phyloP scores from a whole-genome alignment of 2,329 filamentous ascomycete genomes.

The Penicillium sp. region DNA sequence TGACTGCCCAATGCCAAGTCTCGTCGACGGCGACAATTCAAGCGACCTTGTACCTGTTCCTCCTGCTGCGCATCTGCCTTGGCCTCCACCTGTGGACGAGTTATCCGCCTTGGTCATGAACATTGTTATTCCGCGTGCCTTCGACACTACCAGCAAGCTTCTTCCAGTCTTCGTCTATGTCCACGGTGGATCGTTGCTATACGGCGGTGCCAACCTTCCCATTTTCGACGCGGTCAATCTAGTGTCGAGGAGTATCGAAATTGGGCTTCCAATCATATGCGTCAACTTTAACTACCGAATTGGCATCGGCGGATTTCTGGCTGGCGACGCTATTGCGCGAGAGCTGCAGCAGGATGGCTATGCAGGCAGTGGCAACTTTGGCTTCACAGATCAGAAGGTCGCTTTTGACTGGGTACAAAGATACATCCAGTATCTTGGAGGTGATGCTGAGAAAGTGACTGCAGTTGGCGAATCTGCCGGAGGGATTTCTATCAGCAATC shows the following conservation, averaged over 20 bases:
- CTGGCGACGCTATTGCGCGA: constrained; percentile 17
- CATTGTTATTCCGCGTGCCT: constrained; percentile 25
- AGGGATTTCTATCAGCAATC: constrained; percentile 34
- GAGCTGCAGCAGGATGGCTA: constrained; percentile 28
- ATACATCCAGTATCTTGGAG: constrained; percentile 40
- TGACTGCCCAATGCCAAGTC: constrained; percentile 27
- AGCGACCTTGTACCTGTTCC: constrained; percentile 32
- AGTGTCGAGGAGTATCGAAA: constrained; percentile 30
- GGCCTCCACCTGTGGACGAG: constrained; percentile 21
- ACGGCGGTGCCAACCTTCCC: constrained; percentile 32
- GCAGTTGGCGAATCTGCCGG: constrained; percentile 36
- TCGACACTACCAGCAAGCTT: constrained; percentile 3
- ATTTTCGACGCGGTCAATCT: constrained; percentile 34
- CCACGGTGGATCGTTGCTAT: constrained; percentile 34
- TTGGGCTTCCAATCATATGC: constrained; percentile 26
- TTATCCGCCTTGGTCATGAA: constrained; percentile 32
- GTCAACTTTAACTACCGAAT: constrained; percentile 36
- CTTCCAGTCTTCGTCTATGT: constrained; percentile 33
- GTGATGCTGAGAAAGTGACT: constrained; percentile 38
- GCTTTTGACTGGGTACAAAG: constrained; percentile 41
- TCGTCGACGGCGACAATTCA: constrained; percentile 25
- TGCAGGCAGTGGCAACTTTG: constrained; percentile 43
- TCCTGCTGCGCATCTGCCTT: constrained; percentile 23
- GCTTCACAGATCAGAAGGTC: constrained; percentile 41
- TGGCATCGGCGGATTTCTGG: constrained; percentile 33